A percentile compares a stretch with the other conserved stretches of the same genome.
These are phyloP conservation scores for Neurospora pannonica DNA, from an alignment of 495 filamentous ascomycete species.

Conservation along the genomic window DNA sequence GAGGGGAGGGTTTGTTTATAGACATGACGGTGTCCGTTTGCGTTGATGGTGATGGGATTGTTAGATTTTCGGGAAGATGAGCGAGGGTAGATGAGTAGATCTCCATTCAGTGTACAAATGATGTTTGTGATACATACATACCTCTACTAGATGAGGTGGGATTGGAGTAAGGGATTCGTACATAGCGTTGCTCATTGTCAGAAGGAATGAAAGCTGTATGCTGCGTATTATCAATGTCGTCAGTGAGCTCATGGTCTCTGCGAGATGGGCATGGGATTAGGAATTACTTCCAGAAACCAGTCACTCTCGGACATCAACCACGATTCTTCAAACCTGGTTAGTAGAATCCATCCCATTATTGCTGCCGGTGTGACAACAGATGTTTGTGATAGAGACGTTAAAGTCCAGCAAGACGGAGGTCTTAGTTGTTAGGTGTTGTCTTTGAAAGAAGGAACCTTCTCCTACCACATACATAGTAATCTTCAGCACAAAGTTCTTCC, in stretches of 20 bases:
- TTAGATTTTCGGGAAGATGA: neutral
- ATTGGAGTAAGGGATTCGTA: neutral
- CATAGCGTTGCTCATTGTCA: neutral
- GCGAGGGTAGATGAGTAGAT: neutral
- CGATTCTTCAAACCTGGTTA: neutral
- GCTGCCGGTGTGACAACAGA: neutral
- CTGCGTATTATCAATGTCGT: neutral
- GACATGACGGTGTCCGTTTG: neutral
- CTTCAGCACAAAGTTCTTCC: neutral
- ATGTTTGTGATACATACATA: neutral
- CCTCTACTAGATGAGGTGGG: neutral
- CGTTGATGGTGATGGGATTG: neutral
- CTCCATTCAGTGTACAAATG: neutral
- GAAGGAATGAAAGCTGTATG: neutral
- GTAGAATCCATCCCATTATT: neutral
- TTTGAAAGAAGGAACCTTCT: neutral
- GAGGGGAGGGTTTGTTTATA: neutral
- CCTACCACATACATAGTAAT: neutral
- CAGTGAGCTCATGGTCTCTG: neutral
- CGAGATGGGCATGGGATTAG: neutral
- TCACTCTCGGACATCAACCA: neutral
- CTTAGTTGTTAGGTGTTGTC: neutral
- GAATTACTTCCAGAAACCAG: neutral
- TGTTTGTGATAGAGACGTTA: slow-evolving; percentile 2
- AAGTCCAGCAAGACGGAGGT: neutral